Base-by-base conservation (phyloP, 768 basidiomycete species). In the Boletus rufocinnamomeus region DNA sequence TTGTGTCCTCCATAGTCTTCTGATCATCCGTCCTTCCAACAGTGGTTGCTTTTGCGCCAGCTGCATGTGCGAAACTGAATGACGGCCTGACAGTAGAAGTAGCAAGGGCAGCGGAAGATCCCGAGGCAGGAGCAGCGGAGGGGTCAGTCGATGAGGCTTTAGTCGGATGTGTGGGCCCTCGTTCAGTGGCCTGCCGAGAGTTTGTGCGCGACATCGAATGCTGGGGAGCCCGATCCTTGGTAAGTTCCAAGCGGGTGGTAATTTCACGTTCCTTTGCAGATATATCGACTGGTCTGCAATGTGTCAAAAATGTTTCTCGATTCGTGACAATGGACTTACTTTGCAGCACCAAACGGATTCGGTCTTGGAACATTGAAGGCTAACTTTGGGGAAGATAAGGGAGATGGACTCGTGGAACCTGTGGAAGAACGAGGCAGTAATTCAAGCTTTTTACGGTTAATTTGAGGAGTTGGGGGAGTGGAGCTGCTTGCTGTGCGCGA, bases 321-420 rank as follows among this genome's bases (percentile, higher is more conserved):
- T 54, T 46, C 28, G 17, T n/a, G 27, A 21, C 41, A 3, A 64
- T 28, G 27, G 21, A 72, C 83, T 50, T 64, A 91, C 91, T 77
- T 88, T 37, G 96, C 96, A 54, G 82, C 80, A 50, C 96, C 97
- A 68, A 98, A 98, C 7, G 95, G 95, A 71, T 82, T 94, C 58
- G 88, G 69, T 37, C 84, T 75, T 37, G 78, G 69, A 6, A 78
- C 72, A 37, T 79, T 75, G 56, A 81, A 74, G 4, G 81, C 76
- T 64, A 90, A 83, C 75, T 89, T 88, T 1, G 91, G 91, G 9
- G 91, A 92, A 1, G 89, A 86, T 45, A 93, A 77, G 3, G 93
- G 89, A 19, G 91, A 88, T 30, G 90, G 82, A 14, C 81, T 80
- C 11, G 84, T 79, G 19, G 93, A 93, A 4, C 76, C 80, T 47